Evolutionary conservation across 108 stramenopile genomes (phyloP), one percentile per base, ranked within the genome.

Genomic region (Nannochloropsis granulata): DNA sequence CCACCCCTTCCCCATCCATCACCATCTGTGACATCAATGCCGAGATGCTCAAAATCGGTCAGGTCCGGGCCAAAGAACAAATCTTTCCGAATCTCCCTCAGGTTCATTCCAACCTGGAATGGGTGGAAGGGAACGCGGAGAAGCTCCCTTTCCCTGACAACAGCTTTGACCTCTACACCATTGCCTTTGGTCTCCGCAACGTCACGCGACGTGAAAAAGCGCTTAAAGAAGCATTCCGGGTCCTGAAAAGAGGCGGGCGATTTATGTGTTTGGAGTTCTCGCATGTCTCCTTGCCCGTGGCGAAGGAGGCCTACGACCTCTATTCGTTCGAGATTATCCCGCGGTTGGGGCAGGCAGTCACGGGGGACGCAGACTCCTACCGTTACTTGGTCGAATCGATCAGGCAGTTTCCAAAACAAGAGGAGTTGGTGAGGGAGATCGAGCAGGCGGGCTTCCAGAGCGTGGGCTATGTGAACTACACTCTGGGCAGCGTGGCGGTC

Each of bases 331-430:
- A 96, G 83, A 95, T 97, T 14, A 98, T 99, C 79, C 98, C 98
- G 3, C 87, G 89, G 13, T 87, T 99, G 81, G 97, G 97, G 13
- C 91, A 97, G 87, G 80, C 92, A 44, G 92, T 99, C 1, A 96
- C 97, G n/a, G 92, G 94, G 81, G 97, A 99, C 90, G 90, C 94
- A 12, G 93, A 90, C 25, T 94, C 97, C 8, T 99, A 99, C 89
- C 97, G 97, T 86, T 99, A 99, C 88, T 89, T 99, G n/a, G 98
- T 99, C 78, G 98, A 99, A 86, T 95, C 95, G 85, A 99, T 99
- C 82, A 92, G 98, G 5, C 94, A 95, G 83, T 97, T 97, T 83
- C 94, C 96, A 13, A 92, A 93, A 14, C 96, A 98, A 85, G 93
- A 95, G 12, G 95, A 93, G 86, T 90, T 99, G 13, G 82, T 90